These are phyloP conservation scores for Pestalotiopsis sp. DNA, from an alignment of 2,329 filamentous ascomycete genomes.

Conservation along the genomic window DNA sequence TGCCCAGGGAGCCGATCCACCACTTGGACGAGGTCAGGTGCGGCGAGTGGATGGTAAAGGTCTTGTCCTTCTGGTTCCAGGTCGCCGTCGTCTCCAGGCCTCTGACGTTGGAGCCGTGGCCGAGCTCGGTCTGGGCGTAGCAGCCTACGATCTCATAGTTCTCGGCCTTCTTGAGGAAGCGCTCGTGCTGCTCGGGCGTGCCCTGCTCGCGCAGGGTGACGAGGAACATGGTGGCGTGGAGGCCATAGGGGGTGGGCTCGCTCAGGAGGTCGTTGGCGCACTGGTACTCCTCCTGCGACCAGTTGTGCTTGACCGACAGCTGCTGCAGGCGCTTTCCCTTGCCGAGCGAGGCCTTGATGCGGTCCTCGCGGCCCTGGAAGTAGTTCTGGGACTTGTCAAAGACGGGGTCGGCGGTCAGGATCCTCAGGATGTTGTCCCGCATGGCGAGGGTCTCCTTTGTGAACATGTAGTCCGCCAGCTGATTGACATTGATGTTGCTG, in stretches of 20 bases:
- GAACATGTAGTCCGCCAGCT: constrained; percentile 68
- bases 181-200: constrained; percentile 70
- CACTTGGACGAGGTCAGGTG: constrained; percentile 76
- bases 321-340: constrained; percentile 70
- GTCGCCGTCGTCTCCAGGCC: constrained; percentile 73
- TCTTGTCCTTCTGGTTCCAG: constrained; percentile 73
- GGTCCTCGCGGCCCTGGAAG: constrained; percentile 68
- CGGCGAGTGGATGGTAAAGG: constrained; percentile 73
- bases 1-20: constrained; percentile 81
- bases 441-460: constrained; percentile 63
- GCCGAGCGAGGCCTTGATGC: constrained; percentile 68
- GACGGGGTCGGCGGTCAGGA: constrained; percentile 67
- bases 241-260: constrained; percentile 72
- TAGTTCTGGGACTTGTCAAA: constrained; percentile 81
- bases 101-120: constrained; percentile 75
- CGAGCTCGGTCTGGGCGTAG: constrained; percentile 79
- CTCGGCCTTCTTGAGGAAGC: constrained; percentile 68
- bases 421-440: constrained; percentile 59
- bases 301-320: constrained; percentile 65
- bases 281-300: constrained; percentile 63
- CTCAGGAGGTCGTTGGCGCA: constrained; percentile 68
- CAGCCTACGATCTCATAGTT: constrained; percentile 75
- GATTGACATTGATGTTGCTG: constrained; percentile 66
- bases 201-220: constrained; percentile 69
- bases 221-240: constrained; percentile 60